Percentiles rank a stretch among this genome's conserved stretches.
These are phyloP conservation scores for Penicillium soppii DNA, from an alignment of 495 filamentous ascomycete genomes.

Conservation along the genomic window DNA sequence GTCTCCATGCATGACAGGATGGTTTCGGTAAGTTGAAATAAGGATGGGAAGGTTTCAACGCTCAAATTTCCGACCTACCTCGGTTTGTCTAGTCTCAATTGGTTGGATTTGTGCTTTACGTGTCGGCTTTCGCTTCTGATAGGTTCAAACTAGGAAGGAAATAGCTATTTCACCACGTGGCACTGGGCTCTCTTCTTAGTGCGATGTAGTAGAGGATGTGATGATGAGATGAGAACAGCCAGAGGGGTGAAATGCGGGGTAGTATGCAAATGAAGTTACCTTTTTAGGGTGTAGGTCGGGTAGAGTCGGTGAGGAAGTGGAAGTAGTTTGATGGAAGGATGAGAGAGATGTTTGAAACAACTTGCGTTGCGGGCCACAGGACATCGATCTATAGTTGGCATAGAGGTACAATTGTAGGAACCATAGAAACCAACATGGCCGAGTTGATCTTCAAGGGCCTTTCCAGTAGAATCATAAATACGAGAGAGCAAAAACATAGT, in stretches of 20 bases:
- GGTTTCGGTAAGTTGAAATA: too few relatives aligned
- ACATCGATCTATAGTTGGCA: constrained; percentile 12
- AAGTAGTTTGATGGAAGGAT: neutral
- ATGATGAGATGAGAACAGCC: neutral
- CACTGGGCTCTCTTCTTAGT: neutral
- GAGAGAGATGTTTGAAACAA: constrained; percentile 11
- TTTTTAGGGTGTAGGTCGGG: neutral
- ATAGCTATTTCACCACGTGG: neutral
- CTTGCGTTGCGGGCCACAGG: constrained; percentile 18
- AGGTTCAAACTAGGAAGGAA: neutral
- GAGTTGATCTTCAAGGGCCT: too few relatives aligned
- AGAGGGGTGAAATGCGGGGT: neutral
- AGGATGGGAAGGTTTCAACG: neutral
- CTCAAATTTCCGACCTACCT: neutral
- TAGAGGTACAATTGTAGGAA: too few relatives aligned
- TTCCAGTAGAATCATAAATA: too few relatives aligned
- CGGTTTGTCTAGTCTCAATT: neutral
- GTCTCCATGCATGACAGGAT: neutral
- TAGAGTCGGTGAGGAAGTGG: neutral
- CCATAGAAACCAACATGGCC: too few relatives aligned
- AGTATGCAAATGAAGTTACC: constrained; percentile 1
- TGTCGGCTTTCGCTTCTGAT: neutral
- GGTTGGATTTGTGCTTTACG: neutral
- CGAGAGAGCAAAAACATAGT: too few relatives aligned
- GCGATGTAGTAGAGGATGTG: too few relatives aligned